Conservation (phyloP, 345 rosid genomes). For the Moricandia arvensis region DNA sequence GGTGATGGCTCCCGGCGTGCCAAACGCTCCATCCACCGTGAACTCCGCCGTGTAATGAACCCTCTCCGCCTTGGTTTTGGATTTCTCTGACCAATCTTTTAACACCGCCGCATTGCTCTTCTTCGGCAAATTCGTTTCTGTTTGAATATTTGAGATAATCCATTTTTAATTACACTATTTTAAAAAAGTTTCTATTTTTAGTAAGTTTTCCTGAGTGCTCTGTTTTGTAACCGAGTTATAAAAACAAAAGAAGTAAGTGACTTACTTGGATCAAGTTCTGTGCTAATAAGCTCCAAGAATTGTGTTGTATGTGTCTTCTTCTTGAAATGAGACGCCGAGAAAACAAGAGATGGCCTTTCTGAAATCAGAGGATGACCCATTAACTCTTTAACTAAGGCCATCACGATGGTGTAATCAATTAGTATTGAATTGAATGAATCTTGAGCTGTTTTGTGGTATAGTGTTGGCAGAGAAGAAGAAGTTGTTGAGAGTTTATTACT, state of each 20-base stretch:
- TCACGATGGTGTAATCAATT: neutral
- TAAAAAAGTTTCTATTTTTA: neutral
- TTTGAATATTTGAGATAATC: neutral
- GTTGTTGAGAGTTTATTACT: neutral
- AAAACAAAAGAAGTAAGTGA: neutral
- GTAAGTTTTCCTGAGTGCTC: neutral
- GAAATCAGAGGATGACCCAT: neutral
- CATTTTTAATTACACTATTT: neutral
- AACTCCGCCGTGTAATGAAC: constrained; percentile 91
- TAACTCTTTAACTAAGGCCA: neutral
- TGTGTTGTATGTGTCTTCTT: neutral
- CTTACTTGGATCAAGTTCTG: neutral
- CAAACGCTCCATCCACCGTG: constrained; percentile 65
- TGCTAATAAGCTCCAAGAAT: neutral
- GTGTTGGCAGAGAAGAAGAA: neutral
- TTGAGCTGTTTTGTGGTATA: neutral
- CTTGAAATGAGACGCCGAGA: neutral
- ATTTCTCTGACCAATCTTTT: constrained; percentile 83
- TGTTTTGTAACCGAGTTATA: neutral
- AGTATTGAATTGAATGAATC: neutral
- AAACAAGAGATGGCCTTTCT: neutral
- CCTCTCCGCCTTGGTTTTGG: constrained; percentile 67
- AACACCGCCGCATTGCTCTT: constrained; percentile 71
- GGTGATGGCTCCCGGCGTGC: constrained; percentile 84
- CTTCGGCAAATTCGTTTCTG: constrained; percentile 76